Evolutionary conservation across 305 asterid species (phyloP).

Genomic region (Fraxinus velutina): DNA sequence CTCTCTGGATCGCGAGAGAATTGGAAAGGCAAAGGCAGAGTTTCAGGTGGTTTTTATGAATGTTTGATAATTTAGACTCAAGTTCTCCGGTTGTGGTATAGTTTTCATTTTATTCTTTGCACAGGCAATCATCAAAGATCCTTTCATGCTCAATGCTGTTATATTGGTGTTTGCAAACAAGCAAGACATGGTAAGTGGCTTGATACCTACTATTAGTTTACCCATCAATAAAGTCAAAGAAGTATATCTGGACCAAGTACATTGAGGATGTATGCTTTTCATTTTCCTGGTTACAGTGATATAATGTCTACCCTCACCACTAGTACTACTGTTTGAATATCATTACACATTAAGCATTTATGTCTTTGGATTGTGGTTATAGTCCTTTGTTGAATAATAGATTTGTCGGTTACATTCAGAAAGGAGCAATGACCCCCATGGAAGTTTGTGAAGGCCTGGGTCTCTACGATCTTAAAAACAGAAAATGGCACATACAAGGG

Average conservation of each 20-base stretch:
- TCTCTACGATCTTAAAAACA: conserved; percentile 71
- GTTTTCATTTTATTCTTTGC: conserved; percentile 28
- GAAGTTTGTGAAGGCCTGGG: conserved; percentile 98
- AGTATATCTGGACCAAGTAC: not conserved
- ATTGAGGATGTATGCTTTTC: not conserved
- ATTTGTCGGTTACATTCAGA: conserved; percentile 39
- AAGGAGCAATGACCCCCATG: conserved; percentile 92
- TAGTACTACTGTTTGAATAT: not conserved
- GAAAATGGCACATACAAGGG: conserved; percentile 94
- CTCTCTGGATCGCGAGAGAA: conserved; percentile 92
- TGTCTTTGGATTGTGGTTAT: not conserved
- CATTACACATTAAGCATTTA: not conserved
- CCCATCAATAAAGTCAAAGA: not conserved
- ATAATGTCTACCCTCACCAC: not conserved
- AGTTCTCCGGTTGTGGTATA: conserved; percentile 11
- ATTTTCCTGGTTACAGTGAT: not conserved
- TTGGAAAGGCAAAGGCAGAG: conserved; percentile 79
- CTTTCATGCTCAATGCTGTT: conserved; percentile 92
- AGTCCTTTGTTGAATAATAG: conserved; percentile 7
- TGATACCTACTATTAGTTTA: not conserved
- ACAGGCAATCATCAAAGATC: conserved; percentile 88
- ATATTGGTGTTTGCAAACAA: conserved; percentile 96
- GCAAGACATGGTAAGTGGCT: conserved; percentile 81
- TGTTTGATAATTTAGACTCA: conserved; percentile 22
- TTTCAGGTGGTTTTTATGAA: conserved; percentile 64